These are phyloP conservation scores for Fusarium guadeloupense DNA, from an alignment of 2,329 filamentous ascomycete genomes.

Conservation along the genomic window DNA sequence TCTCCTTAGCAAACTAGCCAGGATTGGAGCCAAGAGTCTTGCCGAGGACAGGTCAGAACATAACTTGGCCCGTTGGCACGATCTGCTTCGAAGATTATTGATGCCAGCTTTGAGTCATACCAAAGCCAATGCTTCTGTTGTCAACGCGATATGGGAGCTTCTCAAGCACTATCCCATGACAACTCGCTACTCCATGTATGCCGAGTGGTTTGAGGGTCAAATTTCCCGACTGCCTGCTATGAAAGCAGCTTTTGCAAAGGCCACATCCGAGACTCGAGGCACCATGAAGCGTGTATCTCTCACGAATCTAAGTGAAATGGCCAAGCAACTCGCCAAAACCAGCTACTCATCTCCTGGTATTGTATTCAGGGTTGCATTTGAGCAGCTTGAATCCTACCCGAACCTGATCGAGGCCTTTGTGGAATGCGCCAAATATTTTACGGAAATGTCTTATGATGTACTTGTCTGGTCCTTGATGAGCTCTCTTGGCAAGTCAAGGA, in stretches of 20 bases:
- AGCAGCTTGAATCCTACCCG: slow-evolving; percentile 91
- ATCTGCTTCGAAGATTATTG: slow-evolving; percentile 83
- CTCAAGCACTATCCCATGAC: slow-evolving; percentile 80
- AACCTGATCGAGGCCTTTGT: slow-evolving; percentile 96
- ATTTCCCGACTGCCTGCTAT: slow-evolving; percentile 82
- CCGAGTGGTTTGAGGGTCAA: slow-evolving; percentile 88
- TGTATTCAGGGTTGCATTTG: slow-evolving; percentile 88
- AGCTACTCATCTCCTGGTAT: slow-evolving; percentile 89
- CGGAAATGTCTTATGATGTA: slow-evolving; percentile 90
- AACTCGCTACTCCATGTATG: slow-evolving; percentile 86
- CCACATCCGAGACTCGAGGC: slow-evolving; percentile 81
- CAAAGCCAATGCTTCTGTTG: slow-evolving; percentile 82
- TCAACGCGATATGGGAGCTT: slow-evolving; percentile 87
- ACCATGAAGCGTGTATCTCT: slow-evolving; percentile 90
- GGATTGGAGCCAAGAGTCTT: slow-evolving; percentile 83
- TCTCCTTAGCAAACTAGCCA: slow-evolving; percentile 82
- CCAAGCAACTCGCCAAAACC: slow-evolving; percentile 89
- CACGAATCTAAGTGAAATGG: slow-evolving; percentile 86
- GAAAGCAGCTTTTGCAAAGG: slow-evolving; percentile 78
- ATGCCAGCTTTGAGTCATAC: slow-evolving; percentile 88
- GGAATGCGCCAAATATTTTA: slow-evolving; percentile 94
- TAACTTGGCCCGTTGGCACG: slow-evolving; percentile 83
- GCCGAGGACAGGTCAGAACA: slow-evolving; percentile 72
- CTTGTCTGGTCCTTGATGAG: slow-evolving; percentile 92
- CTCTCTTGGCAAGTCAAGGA: slow-evolving; percentile 70